Evolutionary conservation across 2,329 filamentous ascomycete genomes (phyloP).

Genomic region (Coniochaeta hoffmannii): DNA sequence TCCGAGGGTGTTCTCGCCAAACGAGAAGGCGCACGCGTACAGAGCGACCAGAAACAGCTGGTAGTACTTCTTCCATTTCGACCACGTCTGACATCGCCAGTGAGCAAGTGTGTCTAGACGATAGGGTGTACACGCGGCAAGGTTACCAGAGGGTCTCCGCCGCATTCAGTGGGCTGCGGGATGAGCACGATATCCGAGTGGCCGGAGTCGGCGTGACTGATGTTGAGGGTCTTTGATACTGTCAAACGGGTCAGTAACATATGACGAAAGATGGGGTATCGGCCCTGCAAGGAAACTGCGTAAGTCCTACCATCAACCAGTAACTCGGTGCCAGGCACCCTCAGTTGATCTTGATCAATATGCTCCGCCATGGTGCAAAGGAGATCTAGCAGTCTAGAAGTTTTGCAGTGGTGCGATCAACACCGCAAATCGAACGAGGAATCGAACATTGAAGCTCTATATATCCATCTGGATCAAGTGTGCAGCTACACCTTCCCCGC

Average conservation of each 20-base stretch:
- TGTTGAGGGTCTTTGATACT: not conserved
- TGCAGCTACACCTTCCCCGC: not conserved
- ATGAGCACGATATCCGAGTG: conserved; percentile 7
- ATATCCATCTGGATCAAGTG: not conserved
- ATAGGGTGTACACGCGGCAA: not conserved
- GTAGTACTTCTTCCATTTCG: conserved; percentile 28
- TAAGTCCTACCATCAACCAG: conserved; percentile 1
- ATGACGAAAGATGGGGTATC: not conserved
- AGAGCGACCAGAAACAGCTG: conserved; percentile 28
- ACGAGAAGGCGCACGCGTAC: conserved; percentile 31
- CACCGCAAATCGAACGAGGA: not conserved
- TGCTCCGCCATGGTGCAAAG: not conserved
- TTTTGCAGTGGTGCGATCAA: not conserved
- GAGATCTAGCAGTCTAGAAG: not conserved
- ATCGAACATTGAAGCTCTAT: not conserved
- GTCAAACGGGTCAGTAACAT: not conserved
- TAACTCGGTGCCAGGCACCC: conserved; percentile 4
- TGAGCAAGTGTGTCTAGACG: not conserved
- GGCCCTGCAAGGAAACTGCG: not conserved
- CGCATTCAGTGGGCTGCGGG: conserved; percentile 6
- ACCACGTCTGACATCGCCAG: conserved; percentile 18
- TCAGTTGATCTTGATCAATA: not conserved
- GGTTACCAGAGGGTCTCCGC: conserved; percentile 4
- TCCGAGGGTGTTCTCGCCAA: conserved; percentile 31
- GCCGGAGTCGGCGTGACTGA: conserved; percentile 1